Conservation (phyloP, 768 basidiomycete genomes). For the Tricholoma flavovirens region DNA sequence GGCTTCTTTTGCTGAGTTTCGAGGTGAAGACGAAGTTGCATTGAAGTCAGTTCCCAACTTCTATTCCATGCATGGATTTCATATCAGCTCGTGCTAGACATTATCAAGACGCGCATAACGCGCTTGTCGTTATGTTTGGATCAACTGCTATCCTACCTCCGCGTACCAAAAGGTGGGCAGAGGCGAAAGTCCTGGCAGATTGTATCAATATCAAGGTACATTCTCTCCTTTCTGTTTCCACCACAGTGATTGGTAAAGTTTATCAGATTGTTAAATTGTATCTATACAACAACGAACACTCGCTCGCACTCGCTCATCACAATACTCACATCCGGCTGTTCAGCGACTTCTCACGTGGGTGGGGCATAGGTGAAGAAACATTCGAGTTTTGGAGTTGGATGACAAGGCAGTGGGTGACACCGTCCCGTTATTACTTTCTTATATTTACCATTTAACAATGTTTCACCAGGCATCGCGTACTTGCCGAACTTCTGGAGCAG, state of each 20-base stretch:
- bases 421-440: not conserved
- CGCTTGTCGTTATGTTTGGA: constrained; percentile 81
- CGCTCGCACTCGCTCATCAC: constrained; percentile 76
- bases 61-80: constrained; percentile 6
- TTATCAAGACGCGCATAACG: constrained; percentile 90
- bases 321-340: constrained; percentile 82
- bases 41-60: constrained; percentile 58
- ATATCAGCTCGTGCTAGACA: constrained; percentile 47
- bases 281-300: constrained; percentile 84
- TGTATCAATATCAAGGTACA: constrained; percentile 79
- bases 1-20: constrained; percentile 93
- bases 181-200: constrained; percentile 95
- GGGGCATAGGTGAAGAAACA: constrained; percentile 96
- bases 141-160: constrained; percentile 83
- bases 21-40: constrained; percentile 88
- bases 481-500: constrained; percentile 88
- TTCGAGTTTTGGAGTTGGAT: constrained; percentile 99
- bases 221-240: not conserved
- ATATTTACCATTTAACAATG: not conserved
- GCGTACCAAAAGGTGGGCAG: constrained; percentile 96
- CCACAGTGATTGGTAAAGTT: not conserved
- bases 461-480: constrained; percentile 65
- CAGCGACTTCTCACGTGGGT: constrained; percentile 78
- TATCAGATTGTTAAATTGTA: constrained; percentile 82
- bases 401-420: constrained; percentile 69